Base-by-base conservation (phyloP, 176 grass and related monocot genomes). In the Hsuehochloa calcarea region DNA sequence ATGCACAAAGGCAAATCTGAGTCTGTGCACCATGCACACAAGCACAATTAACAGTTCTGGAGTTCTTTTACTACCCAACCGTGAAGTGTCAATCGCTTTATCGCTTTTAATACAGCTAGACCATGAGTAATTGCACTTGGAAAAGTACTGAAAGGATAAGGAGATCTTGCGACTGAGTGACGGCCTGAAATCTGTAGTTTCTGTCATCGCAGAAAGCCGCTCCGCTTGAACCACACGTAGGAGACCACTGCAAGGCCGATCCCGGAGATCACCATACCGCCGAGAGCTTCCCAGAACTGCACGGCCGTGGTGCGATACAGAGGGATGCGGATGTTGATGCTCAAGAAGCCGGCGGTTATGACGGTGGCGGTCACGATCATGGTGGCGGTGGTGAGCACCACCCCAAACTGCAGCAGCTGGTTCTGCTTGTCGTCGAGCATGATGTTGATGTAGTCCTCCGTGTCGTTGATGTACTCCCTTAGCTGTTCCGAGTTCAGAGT, bases 351-450 rank as follows among this genome's bases (percentile, higher is more conserved):
- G 5, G 19, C 52, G 52, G 19, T 8, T 8, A 56, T 56, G 52
- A 56, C 22, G 19, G 2, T 8, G 19, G 22, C 8, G 52, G 52
- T 56, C 19, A 67, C 23, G 25, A 94, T 75, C 68, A 94, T 59
- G 37, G 90, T 88, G 66, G 58, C 92, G 63, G 82, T 94, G 25
- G 80, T 84, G 41, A 94, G 87, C 90, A 92, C 66, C 40, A 92
- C 74, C 72, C 92, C 92, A 84, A 91, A 92, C 83, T 92, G 87
- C 27, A 94, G 77, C 84, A 94, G 72, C 81, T 94, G 86, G 83
- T 94, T 94, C 70, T 94, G 92, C 70, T 94, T 94, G 61, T 94
- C 92, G 39, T 94, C 92, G 39, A 91, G 79, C 92, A 91, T 94
- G 56, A 94, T 94, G 83, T 94, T 94, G 75, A 94, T 88, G 47